A percentile compares a stretch with the other conserved stretches of the same genome.
These are phyloP conservation scores for Trichoderma asperellum DNA, from an alignment of 2,329 filamentous ascomycete species.

Conservation along the genomic window DNA sequence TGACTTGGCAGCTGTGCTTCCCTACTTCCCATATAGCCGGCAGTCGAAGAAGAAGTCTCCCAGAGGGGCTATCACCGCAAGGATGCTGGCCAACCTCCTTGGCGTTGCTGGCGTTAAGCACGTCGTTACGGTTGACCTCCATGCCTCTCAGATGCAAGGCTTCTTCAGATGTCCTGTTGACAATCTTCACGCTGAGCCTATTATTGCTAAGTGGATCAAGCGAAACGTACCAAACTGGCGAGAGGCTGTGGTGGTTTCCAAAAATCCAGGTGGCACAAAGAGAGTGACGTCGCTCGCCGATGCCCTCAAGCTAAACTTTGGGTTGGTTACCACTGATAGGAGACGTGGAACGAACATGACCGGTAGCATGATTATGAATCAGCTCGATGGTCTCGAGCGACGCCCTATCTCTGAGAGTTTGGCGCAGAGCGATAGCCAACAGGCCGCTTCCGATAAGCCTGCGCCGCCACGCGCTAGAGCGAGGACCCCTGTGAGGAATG, in stretches of 20 bases:
- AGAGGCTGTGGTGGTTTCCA: constrained; percentile 94
- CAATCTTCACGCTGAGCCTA: constrained; percentile 92
- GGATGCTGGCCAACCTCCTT: constrained; percentile 95
- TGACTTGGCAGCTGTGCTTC: constrained; percentile 69
- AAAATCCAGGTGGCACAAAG: constrained; percentile 97
- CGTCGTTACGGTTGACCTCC: constrained; percentile 95
- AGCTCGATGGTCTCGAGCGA: constrained; percentile 64
- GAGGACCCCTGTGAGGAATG: constrained; percentile 34
- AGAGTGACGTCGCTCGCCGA: constrained; percentile 94
- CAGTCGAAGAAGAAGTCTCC: constrained; percentile 99
- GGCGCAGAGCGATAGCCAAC: constrained; percentile 32
- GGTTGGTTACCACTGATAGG: constrained; percentile 87
- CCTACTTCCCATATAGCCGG: constrained; percentile 98
- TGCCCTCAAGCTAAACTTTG: constrained; percentile 95
- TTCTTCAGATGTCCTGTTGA: constrained; percentile 98
- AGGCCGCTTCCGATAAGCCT: constrained; percentile 33
- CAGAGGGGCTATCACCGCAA: constrained; percentile 91
- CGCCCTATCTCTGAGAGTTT: constrained; percentile 48
- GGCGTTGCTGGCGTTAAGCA: constrained; percentile 94
- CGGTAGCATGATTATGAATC: constrained; percentile 75
- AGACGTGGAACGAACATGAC: constrained; percentile 72
- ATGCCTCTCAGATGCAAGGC: constrained; percentile 98
- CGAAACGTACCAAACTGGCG: constrained; percentile 86
- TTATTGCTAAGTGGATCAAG: constrained; percentile 94
- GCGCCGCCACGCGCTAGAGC: constrained; percentile 26